Evolutionary conservation across 2,329 filamentous ascomycete genomes (phyloP).

Genomic region (Colletotrichum filicis): DNA sequence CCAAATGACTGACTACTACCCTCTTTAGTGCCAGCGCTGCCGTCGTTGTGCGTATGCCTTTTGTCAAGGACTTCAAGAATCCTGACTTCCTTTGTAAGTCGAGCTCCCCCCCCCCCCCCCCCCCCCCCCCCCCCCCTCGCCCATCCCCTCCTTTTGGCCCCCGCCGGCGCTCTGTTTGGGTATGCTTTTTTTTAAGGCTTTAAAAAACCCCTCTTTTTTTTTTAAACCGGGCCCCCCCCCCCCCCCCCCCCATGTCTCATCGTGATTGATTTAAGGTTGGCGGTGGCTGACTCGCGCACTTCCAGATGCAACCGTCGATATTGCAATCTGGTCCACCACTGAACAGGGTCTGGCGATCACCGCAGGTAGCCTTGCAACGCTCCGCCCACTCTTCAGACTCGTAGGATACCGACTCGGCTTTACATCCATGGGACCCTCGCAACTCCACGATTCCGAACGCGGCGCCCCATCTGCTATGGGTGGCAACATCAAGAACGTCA

Average conservation of each 20-base stretch:
- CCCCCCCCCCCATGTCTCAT: background rate
- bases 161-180: too few relatives aligned
- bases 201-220: too few relatives aligned
- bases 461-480: slow-evolving; percentile 25
- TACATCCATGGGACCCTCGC: slow-evolving; percentile 29
- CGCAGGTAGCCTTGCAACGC: slow-evolving; percentile 57
- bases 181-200: too few relatives aligned
- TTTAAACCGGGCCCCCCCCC: too few relatives aligned
- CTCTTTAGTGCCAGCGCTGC: slow-evolving; percentile 53
- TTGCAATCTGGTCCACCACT: slow-evolving; percentile 61
- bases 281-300: slow-evolving; percentile 13
- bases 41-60: slow-evolving; percentile 54
- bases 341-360: slow-evolving; percentile 61
- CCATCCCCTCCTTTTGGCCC: too few relatives aligned
- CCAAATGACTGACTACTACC: background rate
- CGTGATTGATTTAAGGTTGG: slow-evolving; percentile 3
- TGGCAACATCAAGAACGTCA: slow-evolving; percentile 15
- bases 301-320: slow-evolving; percentile 51
- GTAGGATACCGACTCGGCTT: slow-evolving; percentile 47
- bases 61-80: slow-evolving; percentile 49
- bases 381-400: slow-evolving; percentile 55
- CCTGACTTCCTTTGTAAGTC: slow-evolving; percentile 56
- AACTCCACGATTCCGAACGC: slow-evolving; percentile 15
- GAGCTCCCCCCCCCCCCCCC: background rate
- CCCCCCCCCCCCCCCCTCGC: background rate